A percentile compares a stretch with the other conserved stretches of the same genome.
Evolutionary conservation across 371 early-diverging fungal species (phyloP).

Genomic region (Catenaria anguillulae): DNA sequence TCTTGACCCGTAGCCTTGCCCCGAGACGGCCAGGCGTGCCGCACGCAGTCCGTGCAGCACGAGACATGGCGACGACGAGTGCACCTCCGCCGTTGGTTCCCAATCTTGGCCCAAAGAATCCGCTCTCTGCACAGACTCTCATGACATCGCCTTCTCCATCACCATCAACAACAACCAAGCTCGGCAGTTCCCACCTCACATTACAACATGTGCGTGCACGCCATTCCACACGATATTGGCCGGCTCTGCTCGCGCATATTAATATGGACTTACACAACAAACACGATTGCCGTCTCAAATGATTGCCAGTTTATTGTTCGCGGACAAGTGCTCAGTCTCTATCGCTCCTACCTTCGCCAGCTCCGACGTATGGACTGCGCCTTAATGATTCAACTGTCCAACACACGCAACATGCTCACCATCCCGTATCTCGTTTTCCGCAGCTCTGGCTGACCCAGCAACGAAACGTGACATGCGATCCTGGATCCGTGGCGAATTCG

Average conservation of each 20-base stretch:
- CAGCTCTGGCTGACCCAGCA: background rate
- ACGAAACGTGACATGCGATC: background rate
- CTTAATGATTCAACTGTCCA: too few relatives aligned
- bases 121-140: too few relatives aligned
- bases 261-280: background rate
- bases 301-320: background rate
- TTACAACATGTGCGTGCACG: background rate
- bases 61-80: too few relatives aligned
- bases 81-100: too few relatives aligned
- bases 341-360: background rate
- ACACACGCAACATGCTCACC: too few relatives aligned
- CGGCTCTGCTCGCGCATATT: background rate
- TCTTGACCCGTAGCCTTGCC: too few relatives aligned
- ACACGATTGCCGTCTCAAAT: background rate
- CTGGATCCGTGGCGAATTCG: background rate
- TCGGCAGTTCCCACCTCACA: background rate
- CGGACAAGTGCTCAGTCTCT: background rate
- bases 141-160: too few relatives aligned
- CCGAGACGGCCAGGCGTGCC: too few relatives aligned
- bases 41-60: too few relatives aligned
- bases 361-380: background rate
- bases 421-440: too few relatives aligned
- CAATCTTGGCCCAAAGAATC: too few relatives aligned
- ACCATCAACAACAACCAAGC: background rate
- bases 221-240: background rate